These are phyloP conservation scores for Leishmania turanica DNA, from an alignment of 208 protist genomes.

Conservation along the genomic window DNA sequence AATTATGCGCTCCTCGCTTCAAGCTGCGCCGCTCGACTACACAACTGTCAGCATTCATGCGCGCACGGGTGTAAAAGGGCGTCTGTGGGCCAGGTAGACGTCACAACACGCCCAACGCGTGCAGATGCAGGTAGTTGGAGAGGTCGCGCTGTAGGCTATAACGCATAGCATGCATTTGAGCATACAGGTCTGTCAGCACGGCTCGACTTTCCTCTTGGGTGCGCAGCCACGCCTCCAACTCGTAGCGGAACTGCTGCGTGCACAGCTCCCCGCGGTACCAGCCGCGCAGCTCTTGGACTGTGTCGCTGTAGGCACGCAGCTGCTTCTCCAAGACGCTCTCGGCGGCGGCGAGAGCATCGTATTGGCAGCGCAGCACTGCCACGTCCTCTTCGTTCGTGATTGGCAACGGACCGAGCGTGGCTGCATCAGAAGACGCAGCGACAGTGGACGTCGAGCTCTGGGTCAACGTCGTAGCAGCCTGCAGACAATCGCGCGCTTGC, in stretches of 20 bases:
- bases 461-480: conserved; percentile 10
- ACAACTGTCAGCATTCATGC: neutral
- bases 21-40: neutral
- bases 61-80: neutral
- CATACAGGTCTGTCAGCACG: conserved; percentile 15
- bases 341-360: conserved; percentile 17
- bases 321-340: conserved; percentile 11
- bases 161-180: conserved; percentile 29
- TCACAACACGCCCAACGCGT: conserved; percentile 48
- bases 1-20: neutral
- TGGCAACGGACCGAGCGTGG: neutral
- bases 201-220: conserved; percentile 26
- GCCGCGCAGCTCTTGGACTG: conserved; percentile 16
- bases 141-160: conserved; percentile 65
- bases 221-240: conserved; percentile 23
- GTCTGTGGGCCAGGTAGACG: neutral
- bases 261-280: conserved; percentile 33
- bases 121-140: conserved; percentile 61
- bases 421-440: neutral
- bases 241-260: conserved; percentile 15
- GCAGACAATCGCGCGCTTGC: conserved; percentile 10
- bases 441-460: neutral
- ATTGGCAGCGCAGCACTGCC: conserved; percentile 19
- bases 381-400: conserved; percentile 20
- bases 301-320: conserved; percentile 25